Evolutionary conservation across 371 early-diverging fungal species (phyloP).

Genomic region (Mortierella sp.): DNA sequence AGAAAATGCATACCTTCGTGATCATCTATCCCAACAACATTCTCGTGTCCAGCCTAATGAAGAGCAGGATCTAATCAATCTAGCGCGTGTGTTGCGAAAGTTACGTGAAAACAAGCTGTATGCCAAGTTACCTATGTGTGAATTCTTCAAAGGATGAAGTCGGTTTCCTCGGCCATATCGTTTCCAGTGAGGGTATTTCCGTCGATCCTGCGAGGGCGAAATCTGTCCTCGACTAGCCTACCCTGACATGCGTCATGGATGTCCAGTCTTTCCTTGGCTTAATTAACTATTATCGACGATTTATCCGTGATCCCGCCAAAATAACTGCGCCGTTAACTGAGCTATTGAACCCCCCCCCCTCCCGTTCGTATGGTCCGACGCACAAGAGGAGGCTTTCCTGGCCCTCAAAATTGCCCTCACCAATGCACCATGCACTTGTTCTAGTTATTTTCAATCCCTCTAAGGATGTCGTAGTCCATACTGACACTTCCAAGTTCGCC

Average conservation of each 20-base stretch:
- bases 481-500: too few species aligned
- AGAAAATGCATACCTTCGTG: background rate
- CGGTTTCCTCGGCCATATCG: background rate
- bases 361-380: too few species aligned
- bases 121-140: background rate
- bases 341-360: too few species aligned
- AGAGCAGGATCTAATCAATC: too few species aligned
- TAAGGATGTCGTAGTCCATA: too few species aligned
- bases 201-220: background rate
- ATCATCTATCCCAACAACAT: background rate
- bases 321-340: too few species aligned
- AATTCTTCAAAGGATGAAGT: background rate
- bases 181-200: background rate
- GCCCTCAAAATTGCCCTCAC: too few species aligned
- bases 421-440: too few species aligned
- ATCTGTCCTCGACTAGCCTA: background rate
- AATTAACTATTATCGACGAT: background rate
- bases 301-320: too few species aligned
- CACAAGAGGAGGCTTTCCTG: too few species aligned
- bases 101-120: background rate
- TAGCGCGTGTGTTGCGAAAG: background rate
- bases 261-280: background rate
- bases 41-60: background rate
- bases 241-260: background rate
- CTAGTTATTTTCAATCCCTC: too few species aligned